These are phyloP conservation scores for Thermoascus crustaceus DNA, from an alignment of 2,329 filamentous ascomycete genomes.

Conservation along the genomic window DNA sequence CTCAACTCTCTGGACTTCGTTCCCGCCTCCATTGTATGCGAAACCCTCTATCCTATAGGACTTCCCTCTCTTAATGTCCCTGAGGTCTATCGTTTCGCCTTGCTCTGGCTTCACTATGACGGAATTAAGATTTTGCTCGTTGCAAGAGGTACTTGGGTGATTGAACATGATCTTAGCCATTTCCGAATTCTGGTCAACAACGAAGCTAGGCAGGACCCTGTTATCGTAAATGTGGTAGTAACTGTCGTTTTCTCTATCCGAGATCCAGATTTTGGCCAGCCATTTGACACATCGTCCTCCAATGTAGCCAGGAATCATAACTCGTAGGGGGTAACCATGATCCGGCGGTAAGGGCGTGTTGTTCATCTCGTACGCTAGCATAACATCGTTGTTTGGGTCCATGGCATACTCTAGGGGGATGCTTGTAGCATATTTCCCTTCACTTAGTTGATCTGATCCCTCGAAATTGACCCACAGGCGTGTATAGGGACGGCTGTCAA, in stretches of 20 bases:
- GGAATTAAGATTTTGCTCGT: slow-evolving; percentile 44
- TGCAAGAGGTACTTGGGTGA: slow-evolving; percentile 42
- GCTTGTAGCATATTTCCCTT: slow-evolving; percentile 42
- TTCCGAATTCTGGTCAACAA: slow-evolving; percentile 42
- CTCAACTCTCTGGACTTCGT: slow-evolving; percentile 44
- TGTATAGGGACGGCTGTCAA: slow-evolving; percentile 10
- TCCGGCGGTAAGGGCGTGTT: slow-evolving; percentile 32
- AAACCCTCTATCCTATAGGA: slow-evolving; percentile 41
- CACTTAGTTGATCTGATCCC: slow-evolving; percentile 40
- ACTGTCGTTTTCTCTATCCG: slow-evolving; percentile 33
- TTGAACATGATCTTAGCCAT: slow-evolving; percentile 41
- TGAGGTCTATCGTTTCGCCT: slow-evolving; percentile 36
- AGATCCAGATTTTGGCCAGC: slow-evolving; percentile 34
- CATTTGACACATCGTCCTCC: slow-evolving; percentile 38
- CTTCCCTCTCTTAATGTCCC: slow-evolving; percentile 28
- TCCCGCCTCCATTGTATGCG: slow-evolving; percentile 45
- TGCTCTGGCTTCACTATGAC: slow-evolving; percentile 41
- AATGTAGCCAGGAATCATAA: slow-evolving; percentile 36
- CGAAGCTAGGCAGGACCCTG: slow-evolving; percentile 39
- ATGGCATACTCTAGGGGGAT: slow-evolving; percentile 44
- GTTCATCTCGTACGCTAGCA: slow-evolving; percentile 40
- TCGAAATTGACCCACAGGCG: slow-evolving; percentile 43
- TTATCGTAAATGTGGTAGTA: slow-evolving; percentile 47
- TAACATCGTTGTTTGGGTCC: slow-evolving; percentile 41
- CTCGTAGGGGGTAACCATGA: slow-evolving; percentile 37